Evolutionary conservation across 164 flowering plant species (phyloP).

Genomic region (Cinnamomum chago): DNA sequence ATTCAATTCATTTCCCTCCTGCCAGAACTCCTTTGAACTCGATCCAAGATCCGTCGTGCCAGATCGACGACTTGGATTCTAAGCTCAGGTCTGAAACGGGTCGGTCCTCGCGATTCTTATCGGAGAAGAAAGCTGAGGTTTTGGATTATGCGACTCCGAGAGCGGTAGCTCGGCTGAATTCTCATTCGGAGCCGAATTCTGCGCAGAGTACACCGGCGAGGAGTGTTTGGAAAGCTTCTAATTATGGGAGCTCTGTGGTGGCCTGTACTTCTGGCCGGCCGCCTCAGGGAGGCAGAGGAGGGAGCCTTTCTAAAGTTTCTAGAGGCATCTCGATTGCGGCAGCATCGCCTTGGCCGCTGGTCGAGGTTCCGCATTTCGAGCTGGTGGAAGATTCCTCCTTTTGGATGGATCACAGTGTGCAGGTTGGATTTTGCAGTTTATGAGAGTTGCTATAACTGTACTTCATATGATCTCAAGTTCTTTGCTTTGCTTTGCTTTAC

Average conservation of each 20-base stretch:
- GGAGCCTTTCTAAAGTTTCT: conserved; percentile 28
- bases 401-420: conserved; percentile 87
- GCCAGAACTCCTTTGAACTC: conserved; percentile 52
- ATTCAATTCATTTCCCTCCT: conserved; percentile 29
- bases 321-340: conserved; percentile 27
- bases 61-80: conserved; percentile 20
- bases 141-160: conserved; percentile 27
- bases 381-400: conserved; percentile 61
- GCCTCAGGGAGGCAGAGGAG: conserved; percentile 32
- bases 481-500: neutral
- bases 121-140: conserved; percentile 19
- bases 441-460: no score
- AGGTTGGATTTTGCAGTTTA: conserved; percentile 36
- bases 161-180: conserved; percentile 27
- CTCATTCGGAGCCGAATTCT: conserved; percentile 49
- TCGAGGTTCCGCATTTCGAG: conserved; percentile 57
- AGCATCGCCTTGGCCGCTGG: conserved; percentile 12
- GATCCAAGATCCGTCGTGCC: conserved; percentile 58
- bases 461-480: neutral
- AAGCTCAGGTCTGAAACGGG: conserved; percentile 17
- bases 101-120: neutral
- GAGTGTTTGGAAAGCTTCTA: conserved; percentile 27
- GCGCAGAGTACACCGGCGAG: conserved; percentile 52
- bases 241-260: conserved; percentile 25
- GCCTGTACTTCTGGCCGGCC: conserved; percentile 22